Percentiles rank a stretch among this genome's conserved stretches.
phyloP scores from a whole-genome alignment of 2,329 filamentous ascomycete genomes.

The Paraphaeosphaeria sporulosa region DNA sequence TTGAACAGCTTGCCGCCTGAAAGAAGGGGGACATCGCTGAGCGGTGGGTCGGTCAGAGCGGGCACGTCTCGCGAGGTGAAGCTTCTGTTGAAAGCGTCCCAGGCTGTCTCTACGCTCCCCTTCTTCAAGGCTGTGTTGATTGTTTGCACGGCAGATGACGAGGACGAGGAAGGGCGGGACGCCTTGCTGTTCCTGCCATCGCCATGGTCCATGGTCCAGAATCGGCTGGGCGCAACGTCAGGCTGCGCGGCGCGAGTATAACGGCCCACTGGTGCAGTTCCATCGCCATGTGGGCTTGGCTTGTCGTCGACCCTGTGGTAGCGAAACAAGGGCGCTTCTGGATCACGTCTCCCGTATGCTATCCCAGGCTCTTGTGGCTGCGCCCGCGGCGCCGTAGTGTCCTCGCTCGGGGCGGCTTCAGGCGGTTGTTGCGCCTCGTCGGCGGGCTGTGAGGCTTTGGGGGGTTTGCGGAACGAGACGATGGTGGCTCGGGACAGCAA shows the following conservation, averaged over 20 bases:
- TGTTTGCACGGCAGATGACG: constrained; percentile 5
- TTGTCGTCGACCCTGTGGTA: background rate
- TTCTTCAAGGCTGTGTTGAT: constrained; percentile 18
- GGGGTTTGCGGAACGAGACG: constrained; percentile 33
- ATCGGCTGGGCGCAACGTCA: background rate
- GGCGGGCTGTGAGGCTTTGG: constrained; percentile 15
- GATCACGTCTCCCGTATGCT: background rate
- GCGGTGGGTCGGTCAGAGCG: constrained; percentile 33
- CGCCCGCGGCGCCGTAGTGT: too few species aligned
- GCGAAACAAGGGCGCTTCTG: too few species aligned
- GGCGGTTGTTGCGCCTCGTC: constrained; percentile 16
- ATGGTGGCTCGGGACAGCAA: constrained; percentile 44
- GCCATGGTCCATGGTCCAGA: too few species aligned
- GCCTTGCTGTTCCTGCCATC: background rate
- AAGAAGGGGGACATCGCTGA: constrained; percentile 29
- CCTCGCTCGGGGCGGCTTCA: constrained; percentile 16
- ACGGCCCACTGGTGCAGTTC: background rate
- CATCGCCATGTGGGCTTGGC: background rate
- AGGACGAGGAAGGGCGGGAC: too few species aligned
- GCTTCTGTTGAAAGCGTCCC: constrained; percentile 35
- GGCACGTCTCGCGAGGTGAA: constrained; percentile 39
- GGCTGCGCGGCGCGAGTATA: constrained; percentile 3
- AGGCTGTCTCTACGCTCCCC: constrained; percentile 30
- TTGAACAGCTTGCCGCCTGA: constrained; percentile 31
- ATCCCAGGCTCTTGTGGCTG: background rate